These are phyloP conservation scores for Termitomyces sp. DNA, from an alignment of 768 basidiomycete species.

Conservation along the genomic window DNA sequence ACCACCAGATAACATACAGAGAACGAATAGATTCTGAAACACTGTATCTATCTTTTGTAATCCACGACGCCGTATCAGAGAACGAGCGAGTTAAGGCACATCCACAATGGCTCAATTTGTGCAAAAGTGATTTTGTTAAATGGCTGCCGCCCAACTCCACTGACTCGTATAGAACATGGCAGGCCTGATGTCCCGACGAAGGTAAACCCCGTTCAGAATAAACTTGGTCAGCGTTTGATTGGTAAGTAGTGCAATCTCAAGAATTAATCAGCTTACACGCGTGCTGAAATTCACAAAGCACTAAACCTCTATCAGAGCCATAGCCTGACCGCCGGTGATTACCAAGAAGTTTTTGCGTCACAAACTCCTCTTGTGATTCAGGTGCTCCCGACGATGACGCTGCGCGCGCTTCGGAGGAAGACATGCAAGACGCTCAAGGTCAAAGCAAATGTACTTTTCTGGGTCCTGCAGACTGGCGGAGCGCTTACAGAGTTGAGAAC, in stretches of 20 bases:
- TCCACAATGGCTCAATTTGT: slow-evolving; percentile 62
- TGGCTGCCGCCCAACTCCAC: slow-evolving; percentile 1
- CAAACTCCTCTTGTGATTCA: slow-evolving; percentile 34
- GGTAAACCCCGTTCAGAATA: slow-evolving; percentile 32
- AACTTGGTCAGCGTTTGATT: slow-evolving; percentile 56
- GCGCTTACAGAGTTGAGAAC: slow-evolving; percentile 37
- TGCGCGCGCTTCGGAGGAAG: slow-evolving; percentile 61
- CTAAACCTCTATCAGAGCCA: slow-evolving; percentile 7
- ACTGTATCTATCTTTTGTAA: slow-evolving; percentile 70
- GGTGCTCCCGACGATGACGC: slow-evolving; percentile 63
- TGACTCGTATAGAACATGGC: slow-evolving; percentile 46
- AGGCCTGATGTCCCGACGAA: slow-evolving; percentile 32
- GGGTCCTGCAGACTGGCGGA: slow-evolving; percentile 50
- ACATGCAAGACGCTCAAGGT: slow-evolving; percentile 43
- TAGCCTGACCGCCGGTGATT: slow-evolving; percentile 1
- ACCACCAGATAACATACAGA: slow-evolving; percentile 51
- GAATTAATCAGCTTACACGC: neutral
- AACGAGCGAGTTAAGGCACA: slow-evolving; percentile 42
- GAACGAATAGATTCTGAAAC: slow-evolving; percentile 80
- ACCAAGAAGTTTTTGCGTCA: slow-evolving; percentile 6
- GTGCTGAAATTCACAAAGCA: slow-evolving; percentile 5
- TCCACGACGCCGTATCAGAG: slow-evolving; percentile 36
- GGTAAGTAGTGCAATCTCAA: slow-evolving; percentile 29
- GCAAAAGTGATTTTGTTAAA: slow-evolving; percentile 38
- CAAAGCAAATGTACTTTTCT: slow-evolving; percentile 36